Conservation (phyloP, 208 protist genomes). For the Leishmania arabica region DNA sequence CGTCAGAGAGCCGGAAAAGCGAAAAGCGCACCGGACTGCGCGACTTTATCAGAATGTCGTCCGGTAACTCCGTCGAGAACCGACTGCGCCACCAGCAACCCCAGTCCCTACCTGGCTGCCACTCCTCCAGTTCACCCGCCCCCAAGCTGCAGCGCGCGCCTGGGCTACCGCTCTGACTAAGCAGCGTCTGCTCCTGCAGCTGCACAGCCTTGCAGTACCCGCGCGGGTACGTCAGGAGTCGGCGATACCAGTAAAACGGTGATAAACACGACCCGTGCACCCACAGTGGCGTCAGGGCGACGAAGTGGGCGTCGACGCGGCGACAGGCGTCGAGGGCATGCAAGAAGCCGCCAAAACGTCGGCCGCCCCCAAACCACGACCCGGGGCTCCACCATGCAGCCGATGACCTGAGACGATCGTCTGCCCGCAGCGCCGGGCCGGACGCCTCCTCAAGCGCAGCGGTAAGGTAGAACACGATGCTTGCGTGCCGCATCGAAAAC, state of each 20-base stretch:
- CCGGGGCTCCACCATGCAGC: constrained; percentile 13
- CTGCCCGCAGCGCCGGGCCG: constrained; percentile 11
- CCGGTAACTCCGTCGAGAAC: constrained; percentile 40
- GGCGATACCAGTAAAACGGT: constrained; percentile 66
- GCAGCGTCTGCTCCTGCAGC: constrained; percentile 56
- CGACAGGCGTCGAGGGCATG: constrained; percentile 57
- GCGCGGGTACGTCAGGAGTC: constrained; percentile 35
- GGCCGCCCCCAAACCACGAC: constrained; percentile 12
- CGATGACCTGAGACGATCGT: constrained; percentile 4
- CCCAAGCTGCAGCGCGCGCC: constrained; percentile 51
- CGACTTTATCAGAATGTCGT: constrained; percentile 21
- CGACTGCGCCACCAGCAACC: constrained; percentile 48
- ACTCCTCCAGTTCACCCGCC: constrained; percentile 33
- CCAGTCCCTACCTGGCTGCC: constrained; percentile 31
- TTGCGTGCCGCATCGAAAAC: constrained; percentile 54
- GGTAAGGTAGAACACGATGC: constrained; percentile 55
- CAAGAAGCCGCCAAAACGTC: constrained; percentile 45
- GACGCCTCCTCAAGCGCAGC: constrained; percentile 37
- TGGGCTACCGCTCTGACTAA: constrained; percentile 39
- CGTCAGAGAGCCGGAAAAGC: constrained; percentile 59
- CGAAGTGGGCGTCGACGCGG: constrained; percentile 69
- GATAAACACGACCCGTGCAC: constrained; percentile 51
- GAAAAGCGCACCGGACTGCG: constrained; percentile 56
- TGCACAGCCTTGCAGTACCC: constrained; percentile 58
- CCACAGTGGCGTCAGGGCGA: constrained; percentile 64